A percentile compares a stretch with the other conserved stretches of the same genome.
These are phyloP conservation scores for Malus hybrid DNA, from an alignment of 331 rosid species.

Conservation along the genomic window DNA sequence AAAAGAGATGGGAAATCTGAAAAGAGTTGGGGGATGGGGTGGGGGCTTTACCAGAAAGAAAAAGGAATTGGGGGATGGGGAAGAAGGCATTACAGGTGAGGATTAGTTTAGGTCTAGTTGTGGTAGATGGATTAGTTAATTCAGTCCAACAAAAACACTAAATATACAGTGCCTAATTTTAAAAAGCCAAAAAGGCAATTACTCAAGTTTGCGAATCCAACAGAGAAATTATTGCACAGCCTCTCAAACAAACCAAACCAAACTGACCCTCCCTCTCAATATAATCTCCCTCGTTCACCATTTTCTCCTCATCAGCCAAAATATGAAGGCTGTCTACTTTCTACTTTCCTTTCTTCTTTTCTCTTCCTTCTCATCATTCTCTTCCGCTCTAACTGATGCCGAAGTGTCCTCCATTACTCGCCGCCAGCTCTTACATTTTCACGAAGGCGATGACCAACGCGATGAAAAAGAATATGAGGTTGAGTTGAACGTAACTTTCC, in stretches of 20 bases:
- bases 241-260: slow-evolving; percentile 9
- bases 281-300: neutral
- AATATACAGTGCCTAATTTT: neutral
- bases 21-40: too few species aligned
- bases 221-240: slow-evolving; percentile 10
- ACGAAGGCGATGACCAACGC: neutral
- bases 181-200: neutral
- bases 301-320: slow-evolving; percentile 9
- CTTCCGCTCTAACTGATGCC: slow-evolving; percentile 12
- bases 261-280: neutral
- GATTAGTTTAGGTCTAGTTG: too few species aligned
- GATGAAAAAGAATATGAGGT: slow-evolving; percentile 1
- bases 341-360: neutral
- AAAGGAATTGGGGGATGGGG: too few species aligned
- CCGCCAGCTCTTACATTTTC: slow-evolving; percentile 17
- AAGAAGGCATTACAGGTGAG: too few species aligned
- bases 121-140: too few species aligned
- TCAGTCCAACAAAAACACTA: neutral
- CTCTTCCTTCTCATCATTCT: neutral
- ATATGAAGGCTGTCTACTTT: slow-evolving; percentile 20
- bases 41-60: too few species aligned
- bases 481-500: neutral
- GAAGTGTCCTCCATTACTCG: slow-evolving; percentile 15
- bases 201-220: neutral
- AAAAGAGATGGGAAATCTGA: too few species aligned